Evolutionary conservation across 2,329 filamentous ascomycete species (phyloP), one percentile per base, ranked within the genome.

Genomic region (Metarhizium rileyi): DNA sequence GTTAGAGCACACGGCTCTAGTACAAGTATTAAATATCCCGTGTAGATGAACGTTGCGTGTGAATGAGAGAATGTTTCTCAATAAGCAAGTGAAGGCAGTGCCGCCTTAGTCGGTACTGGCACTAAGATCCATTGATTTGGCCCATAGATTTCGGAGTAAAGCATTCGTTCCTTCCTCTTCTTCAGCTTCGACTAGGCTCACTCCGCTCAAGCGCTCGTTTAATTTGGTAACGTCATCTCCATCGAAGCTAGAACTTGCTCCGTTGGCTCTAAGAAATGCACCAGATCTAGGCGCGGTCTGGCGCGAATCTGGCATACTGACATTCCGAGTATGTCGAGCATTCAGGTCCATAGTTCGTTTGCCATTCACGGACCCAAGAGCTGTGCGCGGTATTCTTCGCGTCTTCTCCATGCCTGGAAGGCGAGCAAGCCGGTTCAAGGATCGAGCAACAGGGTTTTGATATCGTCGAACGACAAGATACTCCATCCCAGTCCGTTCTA

Each of bases 381-480:
- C 65, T 41, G 67, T 63, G 23, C 67, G 68, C 33, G 70, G 70
- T 20, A 81, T 80, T 35, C 70, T 69, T 52, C 70, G 68, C 28
- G 67, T 70, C 60, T 72, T 77, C 47, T 79, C 71, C 27, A 69
- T 63, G 7, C 75, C 76, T 0, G 78, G 75, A 1, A 81, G 70
- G 27, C 73, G 60, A 30, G 60, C 59, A 5, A 73, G 60, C 3
- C 70, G 66, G 38, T 65, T 65, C 18, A 88, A 66, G 0, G 82
- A 83, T 43, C 83, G 76, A 4, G 77, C 79, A 18, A 88, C 73
- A 0, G 85, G 83, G 57, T 87, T 86, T 59, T 86, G 82, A 60
- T 84, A 84, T 42, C 85, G 74, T 48, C 84, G 76, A 30, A 89
- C 82, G 8, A 87, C 84, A n/a, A 83, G 73, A 62, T 87, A 88